These are phyloP conservation scores for Claviceps capensis DNA, from an alignment of 2,329 filamentous ascomycete genomes.

Conservation along the genomic window DNA sequence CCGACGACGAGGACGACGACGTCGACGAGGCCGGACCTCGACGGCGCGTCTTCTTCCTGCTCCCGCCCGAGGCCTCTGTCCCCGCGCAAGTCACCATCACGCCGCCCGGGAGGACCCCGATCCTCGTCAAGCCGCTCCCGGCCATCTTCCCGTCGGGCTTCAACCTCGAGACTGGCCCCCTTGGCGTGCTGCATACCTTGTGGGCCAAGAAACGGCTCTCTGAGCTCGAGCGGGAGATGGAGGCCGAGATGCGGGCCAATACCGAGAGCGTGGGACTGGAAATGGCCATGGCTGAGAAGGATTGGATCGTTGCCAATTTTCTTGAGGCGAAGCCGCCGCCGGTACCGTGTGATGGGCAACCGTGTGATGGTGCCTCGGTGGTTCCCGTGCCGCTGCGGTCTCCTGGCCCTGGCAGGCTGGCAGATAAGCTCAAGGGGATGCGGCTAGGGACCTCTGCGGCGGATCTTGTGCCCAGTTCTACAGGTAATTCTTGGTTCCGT, in stretches of 20 bases:
- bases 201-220: conserved; percentile 77
- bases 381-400: not conserved
- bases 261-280: conserved; percentile 70
- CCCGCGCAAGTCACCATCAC: conserved; percentile 59
- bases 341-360: conserved; percentile 15
- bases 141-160: conserved; percentile 74
- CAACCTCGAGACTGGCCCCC: conserved; percentile 55
- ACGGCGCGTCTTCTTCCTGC: conserved; percentile 65
- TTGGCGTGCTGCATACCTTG: conserved; percentile 75
- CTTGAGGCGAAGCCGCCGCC: conserved; percentile 6
- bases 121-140: conserved; percentile 63
- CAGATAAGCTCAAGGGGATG: conserved; percentile 68
- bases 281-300: conserved; percentile 71
- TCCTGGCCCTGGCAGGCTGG: conserved; percentile 39
- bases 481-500: conserved; percentile 18
- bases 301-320: conserved; percentile 78
- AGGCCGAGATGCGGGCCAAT: conserved; percentile 56
- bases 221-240: conserved; percentile 65
- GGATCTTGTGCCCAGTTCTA: conserved; percentile 41
- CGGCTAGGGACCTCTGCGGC: conserved; percentile 61
- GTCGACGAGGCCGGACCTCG: conserved; percentile 22
- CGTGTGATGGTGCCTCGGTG: not conserved
- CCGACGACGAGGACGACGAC: conserved; percentile 16
- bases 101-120: conserved; percentile 25
- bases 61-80: conserved; percentile 58